Evolutionary conservation across 345 rosid genomes (phyloP), one percentile per base, ranked within the genome.

Genomic region (Trapa incisa): DNA sequence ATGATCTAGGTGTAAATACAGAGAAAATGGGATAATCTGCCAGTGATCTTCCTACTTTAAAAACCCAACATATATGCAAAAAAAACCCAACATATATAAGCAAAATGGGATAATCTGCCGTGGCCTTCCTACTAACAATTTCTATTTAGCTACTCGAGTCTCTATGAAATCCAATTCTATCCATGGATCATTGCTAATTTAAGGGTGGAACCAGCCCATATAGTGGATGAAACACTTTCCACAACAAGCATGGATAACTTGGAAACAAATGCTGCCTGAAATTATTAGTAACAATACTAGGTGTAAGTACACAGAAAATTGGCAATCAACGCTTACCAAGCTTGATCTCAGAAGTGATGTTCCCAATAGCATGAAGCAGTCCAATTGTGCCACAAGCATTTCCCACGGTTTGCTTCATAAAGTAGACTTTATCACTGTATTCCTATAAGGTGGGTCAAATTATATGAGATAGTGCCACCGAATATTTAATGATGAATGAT

Each of bases 371-470:
- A 74, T 94, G 99, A 78, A 94, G 96, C 78, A 91, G 92, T 6
- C 95, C 99, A 70, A 91, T 79, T 45, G 99, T 94, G 80, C 99
- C 97, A 78, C 99, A 94, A 68, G 97, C 97, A 82, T 94, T 94
- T 68, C 95, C 97, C 50, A 91, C 97, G 64, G 97, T 94, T 85
- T 91, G 99, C 73, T 79, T 88, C 96, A 91, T 86, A 83, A 88
- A 94, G 76, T 88, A 94, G 71, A 89, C 97, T 72, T 85, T 84
- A 61, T 75, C 75, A 77, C 80, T 78, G 70, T 67, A 66, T 63
- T 80, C 90, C 97, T 91, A 68, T 61, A 73, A 62, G 41, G 73
- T 75, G 52, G 73, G 32, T n/a, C 53, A 63, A 6, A 67, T 1
- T 33, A 16, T 58, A 54, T 54, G 33, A 54, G 33, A n/a, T 54